Base-by-base conservation (phyloP, 345 rosid species). In the Populus euphratica region DNA sequence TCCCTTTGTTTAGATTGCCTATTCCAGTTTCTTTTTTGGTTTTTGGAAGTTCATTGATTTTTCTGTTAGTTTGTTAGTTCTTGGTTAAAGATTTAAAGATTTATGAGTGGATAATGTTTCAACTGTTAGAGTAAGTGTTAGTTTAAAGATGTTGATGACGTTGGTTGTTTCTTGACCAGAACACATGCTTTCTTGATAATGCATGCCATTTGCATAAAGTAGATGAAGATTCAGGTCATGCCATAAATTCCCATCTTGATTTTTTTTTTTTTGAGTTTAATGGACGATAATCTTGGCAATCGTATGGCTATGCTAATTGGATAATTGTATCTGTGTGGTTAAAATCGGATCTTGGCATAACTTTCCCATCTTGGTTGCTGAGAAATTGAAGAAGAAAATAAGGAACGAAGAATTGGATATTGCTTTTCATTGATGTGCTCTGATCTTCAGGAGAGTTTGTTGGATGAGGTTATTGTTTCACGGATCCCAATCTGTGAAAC, bases 401-500 rank as follows among this genome's bases (percentile, higher is more conserved):
- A 27, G 29, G 12, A 20, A 16, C 17, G 18, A 62, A 23, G 38
- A 18, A 41, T 6, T 50, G 18, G 27, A 6, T 29, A n/a, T 20
- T 25, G 2, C 66, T 0, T 78, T 36, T 35, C 6, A 23, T n/a
- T 47, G 12, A 21, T 63, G 2, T 64, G 3, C 23, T 33, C 54
- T 65, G 41, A 78, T 72, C 16, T 20, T 54, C 8, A 0, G n/a
- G 52, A 6, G 11, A 39, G n/a, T 50, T 39, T 11, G 43, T 41
- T 70, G 49, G 68, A 71, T 59, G 12, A 43, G 27, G 18, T 73
- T 61, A 61, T 33, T 74, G 7, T 62, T 41, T 74, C 50, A 44
- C 73, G 69, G 78, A 61, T 56, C 74, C 78, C 74, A 23, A 79
- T 27, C 29, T 27, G 29, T 27, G 29, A 27, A 27, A 27, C 1